Evolutionary conservation across 192 early-diverging fungal genomes (phyloP).

Genomic region (Pilaira anomala): DNA sequence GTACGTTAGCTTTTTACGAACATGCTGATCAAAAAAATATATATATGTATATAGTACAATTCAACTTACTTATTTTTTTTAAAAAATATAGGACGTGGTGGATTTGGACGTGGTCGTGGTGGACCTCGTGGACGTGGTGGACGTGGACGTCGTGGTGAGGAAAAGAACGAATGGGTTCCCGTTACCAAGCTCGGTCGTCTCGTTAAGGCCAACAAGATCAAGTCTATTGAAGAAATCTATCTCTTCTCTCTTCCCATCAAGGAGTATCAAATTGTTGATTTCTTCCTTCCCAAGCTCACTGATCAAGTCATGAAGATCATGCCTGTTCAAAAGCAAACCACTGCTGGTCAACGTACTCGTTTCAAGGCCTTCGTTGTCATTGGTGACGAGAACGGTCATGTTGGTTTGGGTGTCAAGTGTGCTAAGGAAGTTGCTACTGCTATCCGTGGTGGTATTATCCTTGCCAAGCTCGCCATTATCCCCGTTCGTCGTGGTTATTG

Average conservation of each 20-base stretch:
- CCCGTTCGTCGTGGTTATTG: conserved; percentile 99
- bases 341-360: conserved; percentile 98
- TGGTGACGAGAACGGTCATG: conserved; percentile 95
- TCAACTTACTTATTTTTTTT: neutral
- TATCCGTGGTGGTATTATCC: conserved; percentile 97
- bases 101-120: conserved; percentile 41
- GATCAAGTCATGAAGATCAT: conserved; percentile 99
- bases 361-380: conserved; percentile 99
- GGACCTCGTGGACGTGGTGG: conserved; percentile 34
- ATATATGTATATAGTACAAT: neutral
- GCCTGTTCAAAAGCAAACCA: conserved; percentile 99
- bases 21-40: too few relatives aligned
- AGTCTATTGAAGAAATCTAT: conserved; percentile 96
- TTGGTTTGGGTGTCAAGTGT: conserved; percentile 99
- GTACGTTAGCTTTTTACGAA: conserved; percentile 26
- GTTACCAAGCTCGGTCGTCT: conserved; percentile 99
- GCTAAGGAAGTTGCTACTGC: conserved; percentile 99
- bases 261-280: conserved; percentile 98
- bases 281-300: conserved; percentile 92
- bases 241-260: conserved; percentile 98
- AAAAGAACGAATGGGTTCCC: conserved; percentile 57
- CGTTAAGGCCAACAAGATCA: conserved; percentile 97
- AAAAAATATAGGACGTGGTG: conserved; percentile 28
- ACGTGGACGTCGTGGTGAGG: conserved; percentile 35
- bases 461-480: conserved; percentile 97